These are phyloP conservation scores for Voacanga thouarsii DNA, from an alignment of 257 asterid genomes.

Conservation along the genomic window DNA sequence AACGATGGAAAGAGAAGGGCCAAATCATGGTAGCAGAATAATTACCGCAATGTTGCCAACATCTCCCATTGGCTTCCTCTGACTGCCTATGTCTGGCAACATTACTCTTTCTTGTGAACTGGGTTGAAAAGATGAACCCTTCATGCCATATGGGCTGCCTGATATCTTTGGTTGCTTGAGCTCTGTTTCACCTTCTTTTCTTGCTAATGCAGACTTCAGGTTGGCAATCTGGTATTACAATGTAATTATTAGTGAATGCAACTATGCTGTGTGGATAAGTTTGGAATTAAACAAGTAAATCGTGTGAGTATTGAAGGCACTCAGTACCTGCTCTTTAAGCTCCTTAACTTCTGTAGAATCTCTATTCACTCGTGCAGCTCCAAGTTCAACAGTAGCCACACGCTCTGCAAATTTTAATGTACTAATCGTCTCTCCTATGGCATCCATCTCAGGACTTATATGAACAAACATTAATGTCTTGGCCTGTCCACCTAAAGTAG, in stretches of 20 bases:
- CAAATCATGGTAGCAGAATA: not conserved
- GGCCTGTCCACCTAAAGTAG: conserved; percentile 83
- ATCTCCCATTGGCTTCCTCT: conserved; percentile 87
- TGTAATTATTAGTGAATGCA: conserved; percentile 1
- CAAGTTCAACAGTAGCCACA: conserved; percentile 95
- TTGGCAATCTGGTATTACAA: conserved; percentile 52
- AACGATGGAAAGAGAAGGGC: not conserved
- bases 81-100: conserved; percentile 42
- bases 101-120: conserved; percentile 39
- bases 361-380: conserved; percentile 92
- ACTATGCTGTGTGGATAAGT: not conserved
- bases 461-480: conserved; percentile 97
- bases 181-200: conserved; percentile 53
- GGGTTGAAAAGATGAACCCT: conserved; percentile 38
- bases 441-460: conserved; percentile 91
- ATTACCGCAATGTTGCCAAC: conserved; percentile 87
- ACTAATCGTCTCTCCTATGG: conserved; percentile 89
- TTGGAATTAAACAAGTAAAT: not conserved
- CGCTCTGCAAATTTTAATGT: conserved; percentile 99
- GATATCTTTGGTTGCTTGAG: conserved; percentile 41
- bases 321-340: conserved; percentile 80
- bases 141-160: conserved; percentile 58
- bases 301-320: not conserved
- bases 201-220: conserved; percentile 82
- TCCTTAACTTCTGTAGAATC: conserved; percentile 81